Percentiles rank a stretch among this genome's conserved stretches.
These are phyloP conservation scores for Metarhizium sp. DNA, from an alignment of 2,329 filamentous ascomycete genomes.

Conservation along the genomic window DNA sequence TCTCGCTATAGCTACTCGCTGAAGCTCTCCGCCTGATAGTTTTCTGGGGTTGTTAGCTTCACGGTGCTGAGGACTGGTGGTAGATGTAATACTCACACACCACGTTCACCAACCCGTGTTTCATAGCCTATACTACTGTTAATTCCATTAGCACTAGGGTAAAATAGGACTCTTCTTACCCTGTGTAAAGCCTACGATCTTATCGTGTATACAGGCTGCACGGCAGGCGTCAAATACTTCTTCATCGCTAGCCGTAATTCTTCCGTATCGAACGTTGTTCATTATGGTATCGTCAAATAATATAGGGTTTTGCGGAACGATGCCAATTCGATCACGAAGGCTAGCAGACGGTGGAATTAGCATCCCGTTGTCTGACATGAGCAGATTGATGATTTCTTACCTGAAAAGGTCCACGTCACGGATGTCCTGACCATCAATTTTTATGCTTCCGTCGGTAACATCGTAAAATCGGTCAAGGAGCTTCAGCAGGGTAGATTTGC, in stretches of 20 bases:
- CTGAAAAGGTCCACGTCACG: slow-evolving; percentile 42
- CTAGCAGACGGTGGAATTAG: slow-evolving; percentile 17
- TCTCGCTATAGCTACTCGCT: slow-evolving; percentile 59
- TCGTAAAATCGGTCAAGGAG: slow-evolving; percentile 53
- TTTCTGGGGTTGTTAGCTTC: slow-evolving; percentile 30
- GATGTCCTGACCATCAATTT: slow-evolving; percentile 48
- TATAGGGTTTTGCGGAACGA: slow-evolving; percentile 46
- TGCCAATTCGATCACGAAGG: slow-evolving; percentile 43
- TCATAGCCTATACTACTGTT: slow-evolving; percentile 29
- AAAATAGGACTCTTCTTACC: slow-evolving; percentile 18
- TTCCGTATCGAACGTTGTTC: slow-evolving; percentile 50
- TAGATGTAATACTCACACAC: slow-evolving; percentile 26
- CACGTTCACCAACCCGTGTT: slow-evolving; percentile 41
- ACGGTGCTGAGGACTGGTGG: no score
- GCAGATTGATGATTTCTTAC: slow-evolving; percentile 13
- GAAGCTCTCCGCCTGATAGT: slow-evolving; percentile 57
- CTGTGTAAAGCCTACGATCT: slow-evolving; percentile 44
- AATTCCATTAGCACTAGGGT: neutral
- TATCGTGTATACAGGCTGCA: slow-evolving; percentile 49
- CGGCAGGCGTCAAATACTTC: slow-evolving; percentile 46
- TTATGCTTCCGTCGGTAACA: slow-evolving; percentile 40
- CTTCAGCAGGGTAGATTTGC: slow-evolving; percentile 49
- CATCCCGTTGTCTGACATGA: neutral
- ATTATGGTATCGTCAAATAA: slow-evolving; percentile 50
- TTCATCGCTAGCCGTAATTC: slow-evolving; percentile 42